Conservation (phyloP, 2,329 filamentous ascomycete genomes). For the Xylariaceae sp. region DNA sequence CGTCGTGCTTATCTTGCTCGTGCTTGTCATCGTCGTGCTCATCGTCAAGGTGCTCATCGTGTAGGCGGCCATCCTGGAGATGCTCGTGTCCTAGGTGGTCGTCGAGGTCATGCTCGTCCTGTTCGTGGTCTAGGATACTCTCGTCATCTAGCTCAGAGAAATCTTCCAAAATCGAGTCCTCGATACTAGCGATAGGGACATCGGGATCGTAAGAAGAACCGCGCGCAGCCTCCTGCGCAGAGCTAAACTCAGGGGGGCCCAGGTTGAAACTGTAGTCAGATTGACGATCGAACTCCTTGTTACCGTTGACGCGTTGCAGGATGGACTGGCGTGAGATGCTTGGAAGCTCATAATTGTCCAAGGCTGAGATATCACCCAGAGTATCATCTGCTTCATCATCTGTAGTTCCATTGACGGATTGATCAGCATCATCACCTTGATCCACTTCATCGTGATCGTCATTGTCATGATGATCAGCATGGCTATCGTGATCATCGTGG, state of each 20-base stretch:
- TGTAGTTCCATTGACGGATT: slow-evolving; percentile 3
- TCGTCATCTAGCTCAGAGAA: slow-evolving; percentile 46
- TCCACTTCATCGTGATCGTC: not conserved
- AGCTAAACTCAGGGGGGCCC: slow-evolving; percentile 53
- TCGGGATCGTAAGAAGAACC: slow-evolving; percentile 72
- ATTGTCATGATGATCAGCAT: not conserved
- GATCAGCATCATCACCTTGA: not conserved
- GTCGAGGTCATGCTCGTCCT: slow-evolving; percentile 37
- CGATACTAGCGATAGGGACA: slow-evolving; percentile 81
- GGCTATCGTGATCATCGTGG: not conserved
- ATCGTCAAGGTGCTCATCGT: not conserved
- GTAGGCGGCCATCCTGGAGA: slow-evolving; percentile 24
- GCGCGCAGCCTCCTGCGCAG: slow-evolving; percentile 53
- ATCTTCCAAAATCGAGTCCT: slow-evolving; percentile 57
- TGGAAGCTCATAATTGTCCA: slow-evolving; percentile 61
- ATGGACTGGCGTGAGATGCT: slow-evolving; percentile 93
- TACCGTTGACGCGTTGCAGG: slow-evolving; percentile 75
- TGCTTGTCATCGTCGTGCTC: slow-evolving; percentile 29
- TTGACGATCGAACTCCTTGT: slow-evolving; percentile 48
- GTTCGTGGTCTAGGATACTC: slow-evolving; percentile 63
- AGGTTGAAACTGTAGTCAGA: slow-evolving; percentile 62
- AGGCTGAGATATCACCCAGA: slow-evolving; percentile 53
- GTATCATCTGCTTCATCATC: slow-evolving; percentile 55
- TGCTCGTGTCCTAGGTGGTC: slow-evolving; percentile 54
- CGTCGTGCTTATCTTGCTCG: slow-evolving; percentile 44